Base-by-base conservation (phyloP, 495 filamentous ascomycete species). In the Hyaloscypha hepaticicola region DNA sequence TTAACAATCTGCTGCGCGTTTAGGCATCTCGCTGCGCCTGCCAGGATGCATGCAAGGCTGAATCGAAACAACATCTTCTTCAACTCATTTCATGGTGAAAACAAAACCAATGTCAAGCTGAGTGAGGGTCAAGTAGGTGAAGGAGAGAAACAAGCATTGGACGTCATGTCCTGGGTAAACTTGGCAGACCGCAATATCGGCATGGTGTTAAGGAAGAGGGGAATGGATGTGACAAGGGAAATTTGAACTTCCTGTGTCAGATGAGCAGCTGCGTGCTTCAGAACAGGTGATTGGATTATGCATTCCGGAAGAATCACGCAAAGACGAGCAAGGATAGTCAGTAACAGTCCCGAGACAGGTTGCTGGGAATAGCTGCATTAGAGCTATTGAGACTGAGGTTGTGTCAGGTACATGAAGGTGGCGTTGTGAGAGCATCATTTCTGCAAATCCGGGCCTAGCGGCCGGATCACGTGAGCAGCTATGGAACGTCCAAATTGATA, bases 1-100 rank as follows among this genome's bases (percentile, higher is more conserved):
- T 80, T 81, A 9, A 85, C 74, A 33, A 84, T 76, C 19, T 68
- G 61, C 45, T 72, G 69, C n/a, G 66, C 69, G 11, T 22, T 61
- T 55, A 58, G 21, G 28, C 56, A 61, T 55, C 29, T 34, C 22
- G 50, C 29, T 22, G 75, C 66, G 56, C 72, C 61, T 22, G 53
- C 62, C 62, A 66, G 16, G 12, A 5, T 5, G 31, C 5, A 34
- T 64, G 60, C 33, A 59, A 71, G 52, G 22, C 34, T 62, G 53
- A 33, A 62, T 65, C 41, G 33, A 61, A 69, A 65, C 38, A 69
- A 31, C 53, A 62, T 62, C 21, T 38, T 38, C 27, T 50, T 57
- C 12, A 60, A 31, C 34, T 51, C 60, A 34, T 31, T 19, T 55
- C 50, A 26, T 25, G n/a, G n/a, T n/a, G 26, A 56, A 55, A 21